A percentile compares a stretch with the other conserved stretches of the same genome.
phyloP scores from a whole-genome alignment of 306 rosid genomes.

The Senna siamea region DNA sequence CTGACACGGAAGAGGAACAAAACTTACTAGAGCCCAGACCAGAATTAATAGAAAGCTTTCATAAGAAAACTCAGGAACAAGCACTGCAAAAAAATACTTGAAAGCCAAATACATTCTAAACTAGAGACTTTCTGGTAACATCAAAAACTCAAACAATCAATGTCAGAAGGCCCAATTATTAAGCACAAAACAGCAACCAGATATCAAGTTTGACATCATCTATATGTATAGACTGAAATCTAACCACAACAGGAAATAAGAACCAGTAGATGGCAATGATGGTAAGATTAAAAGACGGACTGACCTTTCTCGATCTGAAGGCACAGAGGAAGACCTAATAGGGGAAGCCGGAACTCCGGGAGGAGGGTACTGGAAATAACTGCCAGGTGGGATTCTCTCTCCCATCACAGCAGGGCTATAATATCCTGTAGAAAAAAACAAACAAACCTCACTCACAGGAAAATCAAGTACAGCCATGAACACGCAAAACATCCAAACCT shows the following conservation, averaged over 20 bases:
- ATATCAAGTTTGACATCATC: neutral
- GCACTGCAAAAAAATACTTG: neutral
- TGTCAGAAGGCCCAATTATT: neutral
- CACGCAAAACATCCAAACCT: neutral
- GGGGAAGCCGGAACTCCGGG: slow-evolving; percentile 79
- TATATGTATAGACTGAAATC: neutral
- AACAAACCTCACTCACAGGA: slow-evolving; percentile 19
- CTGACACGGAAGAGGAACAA: neutral
- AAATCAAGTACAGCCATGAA: neutral
- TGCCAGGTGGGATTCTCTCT: slow-evolving; percentile 83
- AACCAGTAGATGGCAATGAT: neutral
- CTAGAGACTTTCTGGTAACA: neutral
- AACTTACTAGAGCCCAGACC: neutral
- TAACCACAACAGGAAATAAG: neutral
- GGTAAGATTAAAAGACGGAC: neutral
- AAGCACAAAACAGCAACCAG: neutral
- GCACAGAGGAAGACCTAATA: slow-evolving; percentile 60
- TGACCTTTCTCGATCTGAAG: slow-evolving; percentile 84
- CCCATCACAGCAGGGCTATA: slow-evolving; percentile 59
- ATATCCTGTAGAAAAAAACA: slow-evolving; percentile 10
- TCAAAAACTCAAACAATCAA: neutral
- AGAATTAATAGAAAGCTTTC: neutral
- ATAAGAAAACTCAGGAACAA: neutral
- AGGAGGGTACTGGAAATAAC: slow-evolving; percentile 94
- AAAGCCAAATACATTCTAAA: neutral